Conservation (phyloP, 768 basidiomycete species). For the Termitomyces sp. region DNA sequence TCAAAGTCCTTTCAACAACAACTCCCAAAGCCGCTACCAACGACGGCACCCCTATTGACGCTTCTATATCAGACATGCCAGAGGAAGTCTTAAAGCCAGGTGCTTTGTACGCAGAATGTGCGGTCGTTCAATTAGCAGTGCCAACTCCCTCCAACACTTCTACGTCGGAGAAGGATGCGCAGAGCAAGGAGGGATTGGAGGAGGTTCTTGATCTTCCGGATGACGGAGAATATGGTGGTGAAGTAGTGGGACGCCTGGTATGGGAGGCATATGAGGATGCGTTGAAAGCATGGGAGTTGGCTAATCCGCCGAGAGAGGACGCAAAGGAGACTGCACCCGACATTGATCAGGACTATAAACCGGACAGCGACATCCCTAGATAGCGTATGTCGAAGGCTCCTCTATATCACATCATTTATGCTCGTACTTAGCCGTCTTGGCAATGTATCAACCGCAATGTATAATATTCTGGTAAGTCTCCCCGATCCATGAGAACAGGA, state of each 20-base stretch:
- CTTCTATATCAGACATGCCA: conserved; percentile 21
- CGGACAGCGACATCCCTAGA: neutral
- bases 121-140: conserved; percentile 47
- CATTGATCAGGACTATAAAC: conserved; percentile 5
- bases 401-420: neutral
- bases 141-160: conserved; percentile 15
- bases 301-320: conserved; percentile 20
- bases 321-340: conserved; percentile 8
- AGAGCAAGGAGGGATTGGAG: conserved; percentile 19
- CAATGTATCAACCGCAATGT: conserved; percentile 1
- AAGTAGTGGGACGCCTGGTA: conserved; percentile 56
- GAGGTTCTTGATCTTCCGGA: conserved; percentile 38
- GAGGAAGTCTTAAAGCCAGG: conserved; percentile 75
- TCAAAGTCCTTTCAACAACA: conserved; percentile 44
- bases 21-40: conserved; percentile 3
- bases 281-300: conserved; percentile 62
- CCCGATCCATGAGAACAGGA: neutral
- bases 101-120: conserved; percentile 72
- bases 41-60: conserved; percentile 9
- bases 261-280: conserved; percentile 75
- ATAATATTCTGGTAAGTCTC: neutral
- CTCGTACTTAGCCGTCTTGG: neutral
- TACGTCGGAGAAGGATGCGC: conserved; percentile 17
- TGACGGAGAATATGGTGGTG: conserved; percentile 70
- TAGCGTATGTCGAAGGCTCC: conserved; percentile 3